These are phyloP conservation scores for Phyllosticta citriasiana DNA, from an alignment of 2,329 filamentous ascomycete genomes.

Conservation along the genomic window DNA sequence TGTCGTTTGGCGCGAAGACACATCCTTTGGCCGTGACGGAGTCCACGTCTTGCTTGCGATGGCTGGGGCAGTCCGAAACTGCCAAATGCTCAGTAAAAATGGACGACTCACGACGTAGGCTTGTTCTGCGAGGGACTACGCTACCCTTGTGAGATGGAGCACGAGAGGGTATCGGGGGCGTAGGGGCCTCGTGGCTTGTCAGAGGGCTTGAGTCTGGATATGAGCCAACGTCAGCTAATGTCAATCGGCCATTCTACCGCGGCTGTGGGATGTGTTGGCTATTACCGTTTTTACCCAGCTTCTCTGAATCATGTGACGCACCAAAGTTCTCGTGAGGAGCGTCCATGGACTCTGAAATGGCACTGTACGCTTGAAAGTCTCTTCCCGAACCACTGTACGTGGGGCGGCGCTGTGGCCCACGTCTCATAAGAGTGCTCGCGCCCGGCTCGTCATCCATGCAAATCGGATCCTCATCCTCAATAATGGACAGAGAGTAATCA, in stretches of 20 bases:
- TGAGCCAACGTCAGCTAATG: background rate
- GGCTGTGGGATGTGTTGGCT: background rate
- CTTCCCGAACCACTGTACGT: background rate
- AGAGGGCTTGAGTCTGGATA: background rate
- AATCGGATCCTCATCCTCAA: constrained; percentile 3
- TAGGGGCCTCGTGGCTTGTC: background rate
- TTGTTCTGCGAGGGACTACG: background rate
- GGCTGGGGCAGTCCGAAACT: background rate
- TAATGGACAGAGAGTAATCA: constrained; percentile 3
- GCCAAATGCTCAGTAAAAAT: background rate
- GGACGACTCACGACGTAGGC: background rate
- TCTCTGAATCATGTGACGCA: too few relatives aligned
- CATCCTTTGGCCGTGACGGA: too few relatives aligned
- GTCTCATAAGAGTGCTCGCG: constrained; percentile 5
- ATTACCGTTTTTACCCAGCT: background rate
- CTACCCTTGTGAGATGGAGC: background rate
- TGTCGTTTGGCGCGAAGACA: too few relatives aligned
- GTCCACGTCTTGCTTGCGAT: too few relatives aligned
- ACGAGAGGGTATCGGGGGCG: background rate
- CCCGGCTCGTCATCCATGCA: background rate
- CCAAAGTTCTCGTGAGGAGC: too few relatives aligned
- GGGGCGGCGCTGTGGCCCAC: constrained; percentile 1
- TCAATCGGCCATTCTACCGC: background rate
- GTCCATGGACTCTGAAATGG: background rate
- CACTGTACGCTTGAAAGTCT: constrained; percentile 1